Conservation (phyloP, 768 basidiomycete species). For the Amanita molliuscula region DNA sequence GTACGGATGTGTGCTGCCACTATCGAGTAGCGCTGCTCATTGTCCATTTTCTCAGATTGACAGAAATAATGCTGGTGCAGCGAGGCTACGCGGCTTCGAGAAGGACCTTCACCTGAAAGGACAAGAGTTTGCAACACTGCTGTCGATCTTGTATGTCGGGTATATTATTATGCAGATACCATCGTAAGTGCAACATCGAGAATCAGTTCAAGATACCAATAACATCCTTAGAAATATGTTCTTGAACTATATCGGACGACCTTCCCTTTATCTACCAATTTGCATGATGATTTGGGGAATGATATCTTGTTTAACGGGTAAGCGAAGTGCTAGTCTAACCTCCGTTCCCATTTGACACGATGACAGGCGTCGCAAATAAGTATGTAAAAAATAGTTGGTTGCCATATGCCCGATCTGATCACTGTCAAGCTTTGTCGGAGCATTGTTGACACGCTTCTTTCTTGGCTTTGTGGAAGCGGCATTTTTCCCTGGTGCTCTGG, state of each 20-base stretch:
- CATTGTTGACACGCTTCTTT: conserved; percentile 66
- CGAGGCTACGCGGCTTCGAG: conserved; percentile 63
- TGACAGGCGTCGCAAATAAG: conserved; percentile 30
- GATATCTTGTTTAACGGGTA: conserved; percentile 45
- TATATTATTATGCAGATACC: conserved; percentile 78
- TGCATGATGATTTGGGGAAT: conserved; percentile 72
- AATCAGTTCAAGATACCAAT: background rate
- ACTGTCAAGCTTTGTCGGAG: conserved; percentile 50
- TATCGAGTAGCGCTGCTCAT: background rate
- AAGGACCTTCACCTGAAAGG: conserved; percentile 47
- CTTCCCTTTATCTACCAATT: conserved; percentile 54
- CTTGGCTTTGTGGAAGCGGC: conserved; percentile 63
- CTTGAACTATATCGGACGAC: conserved; percentile 55
- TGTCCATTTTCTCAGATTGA: conserved; percentile 39
- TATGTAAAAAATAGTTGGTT: conserved; percentile 10
- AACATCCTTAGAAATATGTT: conserved; percentile 55
- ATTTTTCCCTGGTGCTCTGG: conserved; percentile 58
- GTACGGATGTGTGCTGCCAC: conserved; percentile 13
- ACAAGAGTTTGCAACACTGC: conserved; percentile 54
- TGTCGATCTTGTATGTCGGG: conserved; percentile 62
- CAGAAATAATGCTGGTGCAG: conserved; percentile 72
- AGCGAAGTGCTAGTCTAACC: conserved; percentile 5
- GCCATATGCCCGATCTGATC: background rate
- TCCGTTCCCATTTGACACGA: background rate
- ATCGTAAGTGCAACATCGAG: conserved; percentile 34